Evolutionary conservation across 1,139 yeast species (phyloP).

Genomic region (Yamadazyma dendronema): DNA sequence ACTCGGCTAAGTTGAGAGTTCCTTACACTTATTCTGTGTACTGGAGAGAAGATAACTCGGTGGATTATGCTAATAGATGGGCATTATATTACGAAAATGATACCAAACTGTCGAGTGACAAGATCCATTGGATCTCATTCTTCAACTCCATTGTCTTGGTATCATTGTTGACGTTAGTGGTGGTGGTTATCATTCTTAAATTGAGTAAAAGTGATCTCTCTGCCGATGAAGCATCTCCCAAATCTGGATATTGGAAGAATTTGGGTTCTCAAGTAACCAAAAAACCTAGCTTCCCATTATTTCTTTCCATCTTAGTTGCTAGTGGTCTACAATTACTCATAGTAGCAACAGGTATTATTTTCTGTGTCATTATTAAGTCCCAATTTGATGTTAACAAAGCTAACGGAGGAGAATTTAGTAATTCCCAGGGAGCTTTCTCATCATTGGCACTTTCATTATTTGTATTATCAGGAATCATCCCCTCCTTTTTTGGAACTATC

Average conservation of each 20-base stretch:
- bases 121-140: constrained; percentile 71
- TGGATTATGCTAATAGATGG: constrained; percentile 75
- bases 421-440: constrained; percentile 60
- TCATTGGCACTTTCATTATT: constrained; percentile 61
- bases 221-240: neutral
- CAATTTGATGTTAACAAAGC: constrained; percentile 25
- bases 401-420: constrained; percentile 37
- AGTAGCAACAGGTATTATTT: constrained; percentile 59
- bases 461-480: constrained; percentile 67
- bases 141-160: constrained; percentile 64
- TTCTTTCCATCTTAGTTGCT: constrained; percentile 60
- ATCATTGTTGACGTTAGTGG: constrained; percentile 55
- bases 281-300: constrained; percentile 45
- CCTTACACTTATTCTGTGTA: constrained; percentile 85
- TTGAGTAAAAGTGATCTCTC: constrained; percentile 34
- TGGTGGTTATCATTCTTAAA: constrained; percentile 59
- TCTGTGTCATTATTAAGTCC: constrained; percentile 53
- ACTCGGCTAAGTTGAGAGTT: constrained; percentile 33
- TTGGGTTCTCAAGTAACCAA: constrained; percentile 54
- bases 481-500: constrained; percentile 70
- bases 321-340: constrained; percentile 73
- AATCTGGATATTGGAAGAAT: constrained; percentile 45
- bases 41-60: constrained; percentile 78
- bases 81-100: constrained; percentile 64
- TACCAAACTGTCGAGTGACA: constrained; percentile 36